phyloP scores from a whole-genome alignment of 2,329 filamentous ascomycete species.

The Fusarium caatingaense region DNA sequence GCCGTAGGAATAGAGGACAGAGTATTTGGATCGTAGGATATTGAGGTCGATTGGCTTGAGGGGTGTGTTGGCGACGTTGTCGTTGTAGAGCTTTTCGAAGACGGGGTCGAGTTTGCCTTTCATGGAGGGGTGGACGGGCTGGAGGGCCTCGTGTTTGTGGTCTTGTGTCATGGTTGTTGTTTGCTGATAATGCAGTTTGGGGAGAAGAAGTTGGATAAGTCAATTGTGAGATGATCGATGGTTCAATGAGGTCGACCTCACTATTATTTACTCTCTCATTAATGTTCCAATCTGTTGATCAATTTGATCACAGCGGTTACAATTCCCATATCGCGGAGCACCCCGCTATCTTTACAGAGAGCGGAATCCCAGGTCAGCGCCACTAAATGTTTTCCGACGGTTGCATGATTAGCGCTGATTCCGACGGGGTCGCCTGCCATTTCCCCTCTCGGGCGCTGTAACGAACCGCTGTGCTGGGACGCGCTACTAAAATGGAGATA shows the following conservation, averaged over 20 bases:
- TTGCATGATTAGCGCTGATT: conserved; percentile 3
- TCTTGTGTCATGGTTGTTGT: conserved; percentile 16
- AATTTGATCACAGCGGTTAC: background rate
- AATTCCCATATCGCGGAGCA: background rate
- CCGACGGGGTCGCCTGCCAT: background rate
- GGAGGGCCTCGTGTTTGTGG: conserved; percentile 56
- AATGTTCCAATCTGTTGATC: background rate
- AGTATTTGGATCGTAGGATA: conserved; percentile 56
- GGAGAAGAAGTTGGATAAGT: background rate
- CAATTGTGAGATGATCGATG: background rate
- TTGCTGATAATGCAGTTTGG: background rate
- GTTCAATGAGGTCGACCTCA: background rate
- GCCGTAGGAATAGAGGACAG: conserved; percentile 58
- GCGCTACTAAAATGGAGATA: no score
- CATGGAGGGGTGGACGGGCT: conserved; percentile 61
- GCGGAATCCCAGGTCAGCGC: background rate
- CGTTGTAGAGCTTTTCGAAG: conserved; percentile 61
- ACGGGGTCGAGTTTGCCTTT: conserved; percentile 58
- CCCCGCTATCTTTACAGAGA: conserved; percentile 1
- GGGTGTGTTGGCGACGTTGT: conserved; percentile 56
- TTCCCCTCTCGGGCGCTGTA: background rate
- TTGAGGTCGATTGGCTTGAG: conserved; percentile 55
- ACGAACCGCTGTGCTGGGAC: conserved; percentile 6
- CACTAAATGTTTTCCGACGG: conserved; percentile 10
- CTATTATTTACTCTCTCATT: background rate